phyloP scores from a whole-genome alignment of 1,284 basidiomycete genomes.

The Lentinula novae-zelandiae region DNA sequence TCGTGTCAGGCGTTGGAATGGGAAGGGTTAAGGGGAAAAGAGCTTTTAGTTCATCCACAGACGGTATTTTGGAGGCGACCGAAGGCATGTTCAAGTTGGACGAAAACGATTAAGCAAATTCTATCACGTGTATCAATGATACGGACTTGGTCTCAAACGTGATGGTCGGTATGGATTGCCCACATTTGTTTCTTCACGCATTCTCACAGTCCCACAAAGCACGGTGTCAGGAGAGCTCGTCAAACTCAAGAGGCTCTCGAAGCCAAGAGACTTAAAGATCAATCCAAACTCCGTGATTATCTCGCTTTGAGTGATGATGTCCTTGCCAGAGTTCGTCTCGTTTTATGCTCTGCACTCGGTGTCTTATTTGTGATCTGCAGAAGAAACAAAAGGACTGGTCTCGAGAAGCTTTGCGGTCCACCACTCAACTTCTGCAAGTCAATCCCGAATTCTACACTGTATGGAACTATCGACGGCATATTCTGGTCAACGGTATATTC shows the following conservation, averaged over 20 bases:
- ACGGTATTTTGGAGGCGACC: constrained; percentile 38
- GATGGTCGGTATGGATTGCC: constrained; percentile 15
- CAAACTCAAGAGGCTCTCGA: constrained; percentile 62
- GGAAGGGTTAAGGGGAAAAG: constrained; percentile 84
- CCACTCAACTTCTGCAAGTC: constrained; percentile 71
- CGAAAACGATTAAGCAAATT: neutral
- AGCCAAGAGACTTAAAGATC: constrained; percentile 68
- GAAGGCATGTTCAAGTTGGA: constrained; percentile 45
- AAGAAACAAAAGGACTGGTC: constrained; percentile 67
- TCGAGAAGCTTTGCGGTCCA: constrained; percentile 65
- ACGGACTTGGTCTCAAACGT: neutral
- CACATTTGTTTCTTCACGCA: neutral
- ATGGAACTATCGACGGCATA: constrained; percentile 88
- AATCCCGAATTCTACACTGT: constrained; percentile 92
- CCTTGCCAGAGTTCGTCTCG: constrained; percentile 53
- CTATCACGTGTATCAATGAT: neutral
- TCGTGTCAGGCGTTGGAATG: constrained; percentile 75
- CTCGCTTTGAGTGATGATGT: constrained; percentile 63
- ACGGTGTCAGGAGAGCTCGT: constrained; percentile 72
- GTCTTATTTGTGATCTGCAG: constrained; percentile 32
- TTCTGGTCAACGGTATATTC: constrained; percentile 74
- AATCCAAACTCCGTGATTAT: constrained; percentile 73
- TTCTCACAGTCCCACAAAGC: constrained; percentile 35
- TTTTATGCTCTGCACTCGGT: neutral
- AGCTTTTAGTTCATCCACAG: constrained; percentile 50